Percentiles rank a stretch among this genome's conserved stretches.
Evolutionary conservation across 2,329 filamentous ascomycete species (phyloP).

Genomic region (Monosporascus sp.): DNA sequence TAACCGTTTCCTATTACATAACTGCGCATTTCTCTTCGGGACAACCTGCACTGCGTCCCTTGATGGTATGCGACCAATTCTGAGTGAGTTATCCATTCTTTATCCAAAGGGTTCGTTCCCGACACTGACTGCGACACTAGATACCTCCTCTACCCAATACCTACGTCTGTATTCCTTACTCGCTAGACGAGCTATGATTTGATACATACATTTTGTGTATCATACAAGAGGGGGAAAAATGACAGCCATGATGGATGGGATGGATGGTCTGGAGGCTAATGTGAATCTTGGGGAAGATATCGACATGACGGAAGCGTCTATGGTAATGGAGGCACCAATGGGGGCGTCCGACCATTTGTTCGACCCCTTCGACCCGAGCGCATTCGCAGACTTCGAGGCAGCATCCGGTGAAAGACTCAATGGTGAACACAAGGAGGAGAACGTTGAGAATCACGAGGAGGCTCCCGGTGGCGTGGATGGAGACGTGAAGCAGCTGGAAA

Average conservation of each 20-base stretch:
- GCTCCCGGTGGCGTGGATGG: neutral
- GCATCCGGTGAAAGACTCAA: neutral
- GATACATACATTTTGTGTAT: neutral
- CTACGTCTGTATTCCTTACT: neutral
- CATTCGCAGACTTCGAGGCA: neutral
- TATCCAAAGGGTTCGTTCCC: neutral
- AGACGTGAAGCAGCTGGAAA: constrained; percentile 1
- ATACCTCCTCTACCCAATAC: neutral
- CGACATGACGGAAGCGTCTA: neutral
- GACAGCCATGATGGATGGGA: neutral
- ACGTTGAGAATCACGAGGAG: neutral
- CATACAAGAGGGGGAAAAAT: neutral
- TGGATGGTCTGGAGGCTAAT: neutral
- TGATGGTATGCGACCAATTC: neutral
- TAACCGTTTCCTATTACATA: neutral
- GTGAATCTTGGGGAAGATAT: neutral
- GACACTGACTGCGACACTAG: neutral
- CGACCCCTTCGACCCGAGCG: neutral
- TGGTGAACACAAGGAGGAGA: neutral
- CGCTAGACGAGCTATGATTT: neutral
- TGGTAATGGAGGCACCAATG: neutral
- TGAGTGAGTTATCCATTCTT: neutral
- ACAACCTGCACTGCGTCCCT: no score
- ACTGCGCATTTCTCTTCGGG: neutral
- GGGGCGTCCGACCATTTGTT: neutral